These are phyloP conservation scores for Sodiomyces alkalinus DNA, from an alignment of 2,329 filamentous ascomycete genomes.

Conservation along the genomic window DNA sequence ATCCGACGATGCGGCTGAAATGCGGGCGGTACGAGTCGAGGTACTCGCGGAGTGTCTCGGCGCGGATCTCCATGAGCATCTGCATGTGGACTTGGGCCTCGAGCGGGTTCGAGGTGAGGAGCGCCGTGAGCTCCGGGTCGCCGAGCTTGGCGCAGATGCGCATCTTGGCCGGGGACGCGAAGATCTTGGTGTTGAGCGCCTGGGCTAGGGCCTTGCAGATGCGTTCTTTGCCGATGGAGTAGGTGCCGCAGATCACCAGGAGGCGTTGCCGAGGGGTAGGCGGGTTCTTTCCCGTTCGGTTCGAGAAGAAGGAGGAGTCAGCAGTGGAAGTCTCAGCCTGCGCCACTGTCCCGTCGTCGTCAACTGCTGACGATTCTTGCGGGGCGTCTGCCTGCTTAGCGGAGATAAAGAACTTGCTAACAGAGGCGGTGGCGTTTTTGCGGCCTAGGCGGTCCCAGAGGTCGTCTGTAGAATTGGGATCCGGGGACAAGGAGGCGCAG, in stretches of 20 bases:
- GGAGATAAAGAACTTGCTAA: slow-evolving; percentile 37
- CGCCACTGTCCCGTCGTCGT: too few species aligned
- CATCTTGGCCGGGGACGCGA: slow-evolving; percentile 68
- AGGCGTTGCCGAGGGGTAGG: slow-evolving; percentile 42
- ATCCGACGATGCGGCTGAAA: slow-evolving; percentile 78
- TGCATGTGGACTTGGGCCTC: slow-evolving; percentile 98
- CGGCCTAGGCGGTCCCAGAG: slow-evolving; percentile 29
- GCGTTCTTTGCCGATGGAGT: slow-evolving; percentile 94
- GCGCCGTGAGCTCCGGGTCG: slow-evolving; percentile 62
- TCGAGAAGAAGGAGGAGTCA: slow-evolving; percentile 1
- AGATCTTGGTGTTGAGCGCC: slow-evolving; percentile 78
- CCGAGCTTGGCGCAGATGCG: slow-evolving; percentile 73
- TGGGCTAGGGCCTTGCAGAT: slow-evolving; percentile 87
- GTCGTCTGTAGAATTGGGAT: slow-evolving; percentile 33
- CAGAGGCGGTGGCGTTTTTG: slow-evolving; percentile 23
- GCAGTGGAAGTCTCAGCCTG: neutral
- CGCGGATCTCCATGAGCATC: slow-evolving; percentile 81
- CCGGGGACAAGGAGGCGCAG: slow-evolving; percentile 61
- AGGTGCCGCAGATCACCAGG: slow-evolving; percentile 87
- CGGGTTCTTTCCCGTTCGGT: slow-evolving; percentile 1
- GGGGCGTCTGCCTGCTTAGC: slow-evolving; percentile 10
- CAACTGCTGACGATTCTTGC: too few species aligned
- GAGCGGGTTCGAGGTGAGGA: slow-evolving; percentile 65
- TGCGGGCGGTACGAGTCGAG: slow-evolving; percentile 63
- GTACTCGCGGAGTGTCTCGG: slow-evolving; percentile 84